These are phyloP conservation scores for Neoscytalidium dimidiatum DNA, from an alignment of 2,329 filamentous ascomycete genomes.

Conservation along the genomic window DNA sequence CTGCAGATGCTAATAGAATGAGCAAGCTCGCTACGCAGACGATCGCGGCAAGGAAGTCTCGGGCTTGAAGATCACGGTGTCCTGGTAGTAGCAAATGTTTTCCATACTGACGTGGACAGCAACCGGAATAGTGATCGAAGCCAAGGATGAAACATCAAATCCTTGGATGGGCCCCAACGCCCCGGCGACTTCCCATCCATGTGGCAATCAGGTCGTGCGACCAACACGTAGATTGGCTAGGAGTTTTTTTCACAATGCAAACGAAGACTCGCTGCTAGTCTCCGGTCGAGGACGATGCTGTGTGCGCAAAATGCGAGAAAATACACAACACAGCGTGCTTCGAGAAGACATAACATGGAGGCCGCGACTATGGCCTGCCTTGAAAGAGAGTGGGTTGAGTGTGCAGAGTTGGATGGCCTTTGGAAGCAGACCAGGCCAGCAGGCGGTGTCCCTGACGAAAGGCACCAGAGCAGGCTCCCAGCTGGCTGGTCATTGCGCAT, in stretches of 20 bases:
- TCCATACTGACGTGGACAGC: not conserved
- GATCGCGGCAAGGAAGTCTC: not conserved
- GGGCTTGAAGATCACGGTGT: not conserved
- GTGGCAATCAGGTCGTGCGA: not conserved
- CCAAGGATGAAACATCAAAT: not conserved
- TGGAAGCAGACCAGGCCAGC: too few species aligned
- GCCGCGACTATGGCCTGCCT: not conserved
- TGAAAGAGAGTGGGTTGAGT: too few species aligned
- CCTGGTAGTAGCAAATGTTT: not conserved
- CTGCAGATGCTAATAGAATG: not conserved
- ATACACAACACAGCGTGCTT: too few species aligned
- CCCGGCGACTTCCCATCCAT: not conserved
- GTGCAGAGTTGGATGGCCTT: too few species aligned
- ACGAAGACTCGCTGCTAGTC: too few species aligned
- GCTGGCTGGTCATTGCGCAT: not conserved
- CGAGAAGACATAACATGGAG: not conserved
- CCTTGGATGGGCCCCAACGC: not conserved
- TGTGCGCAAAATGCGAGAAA: too few species aligned
- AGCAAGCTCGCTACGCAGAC: not conserved
- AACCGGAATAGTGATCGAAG: not conserved
- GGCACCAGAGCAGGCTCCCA: not conserved
- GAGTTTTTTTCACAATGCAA: too few species aligned
- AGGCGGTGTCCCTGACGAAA: not conserved
- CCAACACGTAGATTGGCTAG: too few species aligned
- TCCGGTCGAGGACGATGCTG: too few species aligned